Conservation (phyloP, 1,284 basidiomycete species). For the Ceratobasidium papillatum region DNA sequence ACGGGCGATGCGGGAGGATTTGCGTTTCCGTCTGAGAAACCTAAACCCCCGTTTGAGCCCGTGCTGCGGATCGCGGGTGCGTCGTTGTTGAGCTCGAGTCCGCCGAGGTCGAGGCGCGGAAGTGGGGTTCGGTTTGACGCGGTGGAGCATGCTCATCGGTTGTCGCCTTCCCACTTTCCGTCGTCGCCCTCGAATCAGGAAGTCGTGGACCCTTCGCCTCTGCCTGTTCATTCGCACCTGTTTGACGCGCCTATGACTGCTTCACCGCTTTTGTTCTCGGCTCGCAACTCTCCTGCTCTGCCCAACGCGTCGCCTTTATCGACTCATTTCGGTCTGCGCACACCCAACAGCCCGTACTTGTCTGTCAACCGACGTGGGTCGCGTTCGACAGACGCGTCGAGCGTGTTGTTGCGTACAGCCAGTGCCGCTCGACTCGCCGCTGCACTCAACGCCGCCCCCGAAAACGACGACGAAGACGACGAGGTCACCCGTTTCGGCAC, state of each 20-base stretch:
- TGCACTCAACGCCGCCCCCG: constrained; percentile 31
- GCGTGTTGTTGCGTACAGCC: constrained; percentile 29
- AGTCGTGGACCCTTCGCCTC: not conserved
- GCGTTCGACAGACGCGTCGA: constrained; percentile 16
- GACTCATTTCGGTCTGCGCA: not conserved
- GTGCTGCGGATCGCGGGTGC: constrained; percentile 25
- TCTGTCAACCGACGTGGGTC: not conserved
- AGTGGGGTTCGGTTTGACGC: not conserved
- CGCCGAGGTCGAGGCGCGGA: constrained; percentile 4
- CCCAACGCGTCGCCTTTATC: constrained; percentile 13
- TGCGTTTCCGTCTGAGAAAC: constrained; percentile 17
- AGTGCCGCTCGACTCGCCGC: constrained; percentile 34
- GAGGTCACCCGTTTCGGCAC: constrained; percentile 10
- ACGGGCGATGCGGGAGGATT: constrained; percentile 20
- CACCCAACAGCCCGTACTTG: constrained; percentile 21
- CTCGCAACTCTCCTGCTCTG: constrained; percentile 15
- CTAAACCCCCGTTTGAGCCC: constrained; percentile 5
- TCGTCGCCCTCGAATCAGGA: constrained; percentile 26
- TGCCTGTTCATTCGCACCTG: not conserved
- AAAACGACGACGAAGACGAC: constrained; percentile 15
- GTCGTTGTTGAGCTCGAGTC: constrained; percentile 4
- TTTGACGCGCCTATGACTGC: constrained; percentile 17
- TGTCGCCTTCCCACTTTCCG: constrained; percentile 9
- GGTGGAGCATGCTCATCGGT: constrained; percentile 13
- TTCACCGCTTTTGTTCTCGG: not conserved